Percentiles rank a stretch among this genome's conserved stretches.
phyloP scores from a whole-genome alignment of 2,329 filamentous ascomycete species.

The Trichoderma brevicompactum region DNA sequence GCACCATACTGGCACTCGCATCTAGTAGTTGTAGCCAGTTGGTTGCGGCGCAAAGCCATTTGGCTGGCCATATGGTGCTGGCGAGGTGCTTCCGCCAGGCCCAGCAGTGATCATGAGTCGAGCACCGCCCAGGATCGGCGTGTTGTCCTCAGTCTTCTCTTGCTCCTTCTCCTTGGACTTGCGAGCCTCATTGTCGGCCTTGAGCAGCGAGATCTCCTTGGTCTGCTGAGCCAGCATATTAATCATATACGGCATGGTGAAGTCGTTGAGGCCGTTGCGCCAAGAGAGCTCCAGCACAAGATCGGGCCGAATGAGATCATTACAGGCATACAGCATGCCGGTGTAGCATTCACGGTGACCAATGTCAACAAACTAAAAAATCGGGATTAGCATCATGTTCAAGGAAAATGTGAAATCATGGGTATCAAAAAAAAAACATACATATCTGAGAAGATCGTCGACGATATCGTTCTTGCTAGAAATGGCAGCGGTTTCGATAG shows the following conservation, averaged over 20 bases:
- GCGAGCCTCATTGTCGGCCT: constrained; percentile 95
- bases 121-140: constrained; percentile 85
- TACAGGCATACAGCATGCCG: constrained; percentile 99
- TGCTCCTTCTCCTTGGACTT: constrained; percentile 73
- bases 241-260: constrained; percentile 99
- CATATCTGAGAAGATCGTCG: constrained; percentile 93
- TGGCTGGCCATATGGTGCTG: constrained; percentile 72
- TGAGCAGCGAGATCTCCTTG: constrained; percentile 78
- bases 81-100: constrained; percentile 63
- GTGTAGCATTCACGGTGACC: constrained; percentile 99
- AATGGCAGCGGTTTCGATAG: constrained; percentile 94
- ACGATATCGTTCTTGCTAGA: constrained; percentile 90
- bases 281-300: constrained; percentile 95
- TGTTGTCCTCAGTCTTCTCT: constrained; percentile 89
- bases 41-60: constrained; percentile 91
- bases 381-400: constrained; percentile 40
- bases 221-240: constrained; percentile 94
- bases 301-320: constrained; percentile 93
- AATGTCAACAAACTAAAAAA: constrained; percentile 89
- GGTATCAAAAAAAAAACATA: constrained; percentile 60
- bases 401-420: background rate
- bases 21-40: constrained; percentile 73
- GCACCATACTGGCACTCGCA: constrained; percentile 39
- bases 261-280: constrained; percentile 92
- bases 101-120: constrained; percentile 96